Evolutionary conservation across 768 basidiomycete genomes (phyloP).

Genomic region (Amanita subjunquillea): DNA sequence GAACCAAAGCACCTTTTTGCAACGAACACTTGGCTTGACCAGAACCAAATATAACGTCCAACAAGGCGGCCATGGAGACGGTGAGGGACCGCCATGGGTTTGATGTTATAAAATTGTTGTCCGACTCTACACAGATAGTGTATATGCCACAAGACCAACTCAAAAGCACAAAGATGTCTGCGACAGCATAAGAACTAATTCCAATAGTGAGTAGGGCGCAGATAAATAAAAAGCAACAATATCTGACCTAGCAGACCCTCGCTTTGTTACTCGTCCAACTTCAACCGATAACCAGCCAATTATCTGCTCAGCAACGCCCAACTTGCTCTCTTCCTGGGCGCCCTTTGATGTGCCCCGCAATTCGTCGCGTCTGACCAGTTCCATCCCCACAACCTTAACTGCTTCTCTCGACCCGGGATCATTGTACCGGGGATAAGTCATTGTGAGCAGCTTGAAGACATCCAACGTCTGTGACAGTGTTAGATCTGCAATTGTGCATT

Average conservation of each 20-base stretch:
- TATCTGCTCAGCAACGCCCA: constrained; percentile 61
- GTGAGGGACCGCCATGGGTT: constrained; percentile 43
- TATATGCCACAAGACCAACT: constrained; percentile 65
- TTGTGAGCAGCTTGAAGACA: constrained; percentile 60
- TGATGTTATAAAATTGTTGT: constrained; percentile 34
- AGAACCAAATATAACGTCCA: constrained; percentile 51
- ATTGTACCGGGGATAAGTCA: constrained; percentile 72
- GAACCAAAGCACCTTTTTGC: constrained; percentile 49
- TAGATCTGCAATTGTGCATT: constrained; percentile 34
- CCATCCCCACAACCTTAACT: constrained; percentile 56
- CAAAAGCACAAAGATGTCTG: constrained; percentile 58
- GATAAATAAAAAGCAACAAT: background rate
- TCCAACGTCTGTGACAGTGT: constrained; percentile 52
- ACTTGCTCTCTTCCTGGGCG: constrained; percentile 28
- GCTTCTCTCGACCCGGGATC: constrained; percentile 64
- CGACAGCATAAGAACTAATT: constrained; percentile 41
- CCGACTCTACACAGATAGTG: constrained; percentile 32
- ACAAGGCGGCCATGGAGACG: constrained; percentile 43
- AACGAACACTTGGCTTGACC: constrained; percentile 46
- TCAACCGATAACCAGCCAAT: constrained; percentile 71
- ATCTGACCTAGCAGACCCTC: constrained; percentile 44
- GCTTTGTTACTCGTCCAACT: constrained; percentile 45
- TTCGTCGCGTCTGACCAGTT: constrained; percentile 56
- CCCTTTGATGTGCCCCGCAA: constrained; percentile 30
- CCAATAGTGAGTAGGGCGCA: background rate